These are phyloP conservation scores for Hansfordia pulvinata DNA, from an alignment of 2,329 filamentous ascomycete genomes.

Conservation along the genomic window DNA sequence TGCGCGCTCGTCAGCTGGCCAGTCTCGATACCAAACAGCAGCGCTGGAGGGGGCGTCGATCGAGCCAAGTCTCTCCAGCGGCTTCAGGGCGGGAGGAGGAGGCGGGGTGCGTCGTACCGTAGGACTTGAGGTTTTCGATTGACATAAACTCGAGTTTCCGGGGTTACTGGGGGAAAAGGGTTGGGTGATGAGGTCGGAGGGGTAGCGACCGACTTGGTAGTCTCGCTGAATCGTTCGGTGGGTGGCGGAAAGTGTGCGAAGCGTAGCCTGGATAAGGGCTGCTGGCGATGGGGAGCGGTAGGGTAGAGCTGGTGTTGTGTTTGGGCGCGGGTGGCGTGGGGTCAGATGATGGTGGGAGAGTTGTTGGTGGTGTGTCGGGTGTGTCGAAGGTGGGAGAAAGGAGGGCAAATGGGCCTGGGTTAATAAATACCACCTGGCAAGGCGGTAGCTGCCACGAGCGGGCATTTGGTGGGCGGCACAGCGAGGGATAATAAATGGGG, in stretches of 20 bases:
- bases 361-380: background rate
- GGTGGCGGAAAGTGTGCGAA: conserved; percentile 5
- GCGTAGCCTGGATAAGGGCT: no score
- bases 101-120: conserved; percentile 49
- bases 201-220: conserved; percentile 37
- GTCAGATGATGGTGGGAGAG: conserved; percentile 3
- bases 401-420: no score
- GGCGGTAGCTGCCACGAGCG: no score
- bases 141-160: conserved; percentile 84
- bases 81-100: conserved; percentile 1
- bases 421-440: no score
- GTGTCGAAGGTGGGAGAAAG: background rate
- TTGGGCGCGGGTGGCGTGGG: conserved; percentile 5
- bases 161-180: conserved; percentile 42
- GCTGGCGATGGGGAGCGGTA: no score
- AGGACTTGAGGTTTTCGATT: conserved; percentile 97
- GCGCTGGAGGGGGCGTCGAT: background rate
- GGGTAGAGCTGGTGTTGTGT: conserved; percentile 4
- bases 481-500: no score
- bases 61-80: background rate
- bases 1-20: conserved; percentile 22
- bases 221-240: conserved; percentile 26
- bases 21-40: background rate
- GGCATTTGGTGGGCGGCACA: no score
- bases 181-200: conserved; percentile 23